These are phyloP conservation scores for Flaveria trinervia DNA, from an alignment of 129 eudicot species.

Conservation along the genomic window DNA sequence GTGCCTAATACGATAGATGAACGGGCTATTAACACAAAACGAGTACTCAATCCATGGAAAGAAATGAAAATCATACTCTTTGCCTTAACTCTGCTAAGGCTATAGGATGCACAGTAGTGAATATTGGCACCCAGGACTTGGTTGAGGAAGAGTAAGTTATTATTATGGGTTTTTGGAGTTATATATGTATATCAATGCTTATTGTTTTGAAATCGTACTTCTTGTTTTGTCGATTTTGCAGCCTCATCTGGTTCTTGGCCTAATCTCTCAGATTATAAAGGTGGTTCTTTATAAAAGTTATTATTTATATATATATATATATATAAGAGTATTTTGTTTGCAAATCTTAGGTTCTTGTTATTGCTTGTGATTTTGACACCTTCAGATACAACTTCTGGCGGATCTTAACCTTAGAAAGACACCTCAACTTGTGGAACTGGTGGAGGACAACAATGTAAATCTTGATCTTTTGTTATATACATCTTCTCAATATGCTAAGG, in stretches of 20 bases:
- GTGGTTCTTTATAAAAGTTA: slow-evolving; percentile 31
- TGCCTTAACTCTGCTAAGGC: slow-evolving; percentile 99
- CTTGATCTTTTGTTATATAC: neutral
- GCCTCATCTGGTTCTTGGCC: slow-evolving; percentile 93
- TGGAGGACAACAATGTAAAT: slow-evolving; percentile 77
- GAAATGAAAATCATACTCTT: slow-evolving; percentile 95
- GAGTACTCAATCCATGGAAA: slow-evolving; percentile 84
- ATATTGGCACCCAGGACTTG: slow-evolving; percentile 86
- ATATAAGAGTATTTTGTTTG: neutral
- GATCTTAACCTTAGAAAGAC: slow-evolving; percentile 96
- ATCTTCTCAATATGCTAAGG: neutral
- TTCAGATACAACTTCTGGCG: slow-evolving; percentile 88
- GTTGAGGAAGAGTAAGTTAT: slow-evolving; percentile 77
- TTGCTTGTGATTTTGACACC: slow-evolving; percentile 24
- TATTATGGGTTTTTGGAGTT: neutral
- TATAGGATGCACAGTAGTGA: slow-evolving; percentile 98
- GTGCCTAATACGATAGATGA: slow-evolving; percentile 47
- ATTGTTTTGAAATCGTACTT: slow-evolving; percentile 20
- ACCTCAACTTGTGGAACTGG: slow-evolving; percentile 92
- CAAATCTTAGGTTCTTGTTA: slow-evolving; percentile 7
- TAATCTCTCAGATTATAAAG: slow-evolving; percentile 92
- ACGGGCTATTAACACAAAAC: slow-evolving; percentile 41
- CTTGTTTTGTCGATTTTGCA: slow-evolving; percentile 38
- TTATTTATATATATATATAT: neutral
- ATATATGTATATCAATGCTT: slow-evolving; percentile 3